Percentiles rank a stretch among this genome's conserved stretches.
phyloP scores from a whole-genome alignment of 1,284 basidiomycete genomes.

The Anthracocystis walkeri region DNA sequence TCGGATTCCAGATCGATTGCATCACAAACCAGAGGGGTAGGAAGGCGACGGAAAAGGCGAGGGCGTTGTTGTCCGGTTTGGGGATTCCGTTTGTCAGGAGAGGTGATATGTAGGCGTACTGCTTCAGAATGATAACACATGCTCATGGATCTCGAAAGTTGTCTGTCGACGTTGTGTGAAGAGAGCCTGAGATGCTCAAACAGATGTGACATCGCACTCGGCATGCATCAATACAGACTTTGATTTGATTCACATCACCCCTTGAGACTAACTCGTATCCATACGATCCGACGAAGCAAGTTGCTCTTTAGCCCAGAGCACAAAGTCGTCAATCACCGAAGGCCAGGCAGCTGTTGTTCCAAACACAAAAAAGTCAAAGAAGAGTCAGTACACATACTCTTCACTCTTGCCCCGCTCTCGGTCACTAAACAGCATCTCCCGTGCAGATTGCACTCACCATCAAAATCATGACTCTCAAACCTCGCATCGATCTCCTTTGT shows the following conservation, averaged over 20 bases:
- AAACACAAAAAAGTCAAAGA: neutral
- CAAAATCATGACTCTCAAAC: constrained; percentile 85
- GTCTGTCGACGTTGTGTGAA: too few species aligned
- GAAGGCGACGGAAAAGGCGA: constrained; percentile 63
- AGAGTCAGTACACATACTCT: neutral
- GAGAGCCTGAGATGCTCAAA: too few species aligned
- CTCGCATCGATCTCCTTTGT: constrained; percentile 82
- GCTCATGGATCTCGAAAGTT: too few species aligned
- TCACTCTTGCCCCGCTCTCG: neutral
- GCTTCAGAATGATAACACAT: too few species aligned
- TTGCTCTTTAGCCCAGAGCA: constrained; percentile 69
- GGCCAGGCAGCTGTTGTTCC: constrained; percentile 81
- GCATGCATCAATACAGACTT: too few species aligned
- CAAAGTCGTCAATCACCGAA: constrained; percentile 87
- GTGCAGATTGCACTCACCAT: constrained; percentile 76
- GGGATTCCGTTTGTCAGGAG: constrained; percentile 67
- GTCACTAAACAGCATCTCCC: neutral
- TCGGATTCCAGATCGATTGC: constrained; percentile 69
- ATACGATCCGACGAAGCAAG: constrained; percentile 45
- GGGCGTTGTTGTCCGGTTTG: constrained; percentile 62
- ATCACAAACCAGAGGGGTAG: constrained; percentile 67
- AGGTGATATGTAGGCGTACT: constrained; percentile 46
- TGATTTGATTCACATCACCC: neutral
- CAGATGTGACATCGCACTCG: too few species aligned
- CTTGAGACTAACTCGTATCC: constrained; percentile 41